Conservation (phyloP, 306 rosid species). For the Lathyrus tuberosus region DNA sequence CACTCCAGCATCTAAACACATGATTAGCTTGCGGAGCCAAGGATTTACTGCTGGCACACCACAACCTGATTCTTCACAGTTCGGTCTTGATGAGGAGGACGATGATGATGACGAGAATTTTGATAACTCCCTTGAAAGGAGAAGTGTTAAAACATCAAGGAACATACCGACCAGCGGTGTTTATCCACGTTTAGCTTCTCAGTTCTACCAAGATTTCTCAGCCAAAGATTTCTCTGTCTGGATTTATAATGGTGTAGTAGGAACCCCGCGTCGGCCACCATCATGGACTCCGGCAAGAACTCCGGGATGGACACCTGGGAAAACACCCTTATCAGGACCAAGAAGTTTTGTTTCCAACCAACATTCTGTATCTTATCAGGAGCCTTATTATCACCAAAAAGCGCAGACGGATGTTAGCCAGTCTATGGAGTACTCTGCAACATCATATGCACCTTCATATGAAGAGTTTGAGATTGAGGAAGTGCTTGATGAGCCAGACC, state of each 20-base stretch:
- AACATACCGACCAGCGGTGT: slow-evolving; percentile 47
- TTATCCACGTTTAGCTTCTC: slow-evolving; percentile 76
- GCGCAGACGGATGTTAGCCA: slow-evolving; percentile 44
- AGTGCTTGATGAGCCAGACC: slow-evolving; percentile 57
- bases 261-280: slow-evolving; percentile 71
- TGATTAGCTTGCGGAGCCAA: slow-evolving; percentile 56
- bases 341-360: slow-evolving; percentile 59
- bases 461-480: slow-evolving; percentile 57
- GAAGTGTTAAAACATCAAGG: slow-evolving; percentile 56
- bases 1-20: slow-evolving; percentile 56
- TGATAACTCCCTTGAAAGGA: slow-evolving; percentile 79
- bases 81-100: slow-evolving; percentile 41
- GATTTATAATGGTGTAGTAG: slow-evolving; percentile 75
- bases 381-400: slow-evolving; percentile 39
- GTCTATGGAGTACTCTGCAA: slow-evolving; percentile 46
- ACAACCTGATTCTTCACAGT: slow-evolving; percentile 47
- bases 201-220: slow-evolving; percentile 83
- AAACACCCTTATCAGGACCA: slow-evolving; percentile 54
- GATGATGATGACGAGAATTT: slow-evolving; percentile 57
- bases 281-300: slow-evolving; percentile 90
- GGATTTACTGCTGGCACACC: slow-evolving; percentile 58
- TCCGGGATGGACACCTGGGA: slow-evolving; percentile 65
- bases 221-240: slow-evolving; percentile 75
- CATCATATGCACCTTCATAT: slow-evolving; percentile 51
- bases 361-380: slow-evolving; percentile 52